Evolutionary conservation across 1,284 basidiomycete genomes (phyloP).

Genomic region (Bjerkandera adusta): DNA sequence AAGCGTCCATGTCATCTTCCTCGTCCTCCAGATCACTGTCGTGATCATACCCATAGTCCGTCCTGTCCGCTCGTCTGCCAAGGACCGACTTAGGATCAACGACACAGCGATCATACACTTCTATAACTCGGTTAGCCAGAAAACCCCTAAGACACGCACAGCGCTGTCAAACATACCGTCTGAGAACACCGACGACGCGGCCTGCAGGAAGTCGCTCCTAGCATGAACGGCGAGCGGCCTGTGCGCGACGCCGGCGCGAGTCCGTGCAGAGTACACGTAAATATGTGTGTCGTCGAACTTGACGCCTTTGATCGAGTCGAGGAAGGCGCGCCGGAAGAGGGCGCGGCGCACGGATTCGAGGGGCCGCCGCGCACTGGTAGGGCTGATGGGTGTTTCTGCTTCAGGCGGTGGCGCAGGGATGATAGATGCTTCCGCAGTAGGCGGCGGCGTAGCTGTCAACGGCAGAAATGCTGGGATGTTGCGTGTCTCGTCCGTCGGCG

Average conservation of each 20-base stretch:
- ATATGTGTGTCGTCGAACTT: conserved; percentile 16
- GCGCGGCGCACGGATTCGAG: conserved; percentile 9
- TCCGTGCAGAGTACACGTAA: conserved; percentile 14
- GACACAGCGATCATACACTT: not conserved
- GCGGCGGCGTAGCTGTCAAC: not conserved
- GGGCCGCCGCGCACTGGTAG: not conserved
- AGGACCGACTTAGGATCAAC: not conserved
- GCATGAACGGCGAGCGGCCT: conserved; percentile 10
- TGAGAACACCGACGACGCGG: conserved; percentile 11
- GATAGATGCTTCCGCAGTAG: not conserved
- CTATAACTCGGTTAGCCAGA: not conserved
- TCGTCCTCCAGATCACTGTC: conserved; percentile 14
- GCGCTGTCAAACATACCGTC: conserved; percentile 6
- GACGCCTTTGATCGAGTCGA: conserved; percentile 13
- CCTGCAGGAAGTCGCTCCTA: conserved; percentile 12
- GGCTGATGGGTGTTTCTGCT: conserved; percentile 1
- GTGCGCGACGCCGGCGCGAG: conserved; percentile 8
- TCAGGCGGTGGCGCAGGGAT: not conserved
- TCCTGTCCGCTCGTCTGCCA: not conserved
- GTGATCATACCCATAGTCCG: conserved; percentile 12
- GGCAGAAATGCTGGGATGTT: too few species aligned
- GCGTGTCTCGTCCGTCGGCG: too few species aligned
- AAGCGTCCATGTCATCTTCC: conserved; percentile 10
- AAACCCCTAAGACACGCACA: not conserved
- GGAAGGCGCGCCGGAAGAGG: conserved; percentile 14